Evolutionary conservation across 495 filamentous ascomycete species (phyloP).

Genomic region (Neurospora pannonica): DNA sequence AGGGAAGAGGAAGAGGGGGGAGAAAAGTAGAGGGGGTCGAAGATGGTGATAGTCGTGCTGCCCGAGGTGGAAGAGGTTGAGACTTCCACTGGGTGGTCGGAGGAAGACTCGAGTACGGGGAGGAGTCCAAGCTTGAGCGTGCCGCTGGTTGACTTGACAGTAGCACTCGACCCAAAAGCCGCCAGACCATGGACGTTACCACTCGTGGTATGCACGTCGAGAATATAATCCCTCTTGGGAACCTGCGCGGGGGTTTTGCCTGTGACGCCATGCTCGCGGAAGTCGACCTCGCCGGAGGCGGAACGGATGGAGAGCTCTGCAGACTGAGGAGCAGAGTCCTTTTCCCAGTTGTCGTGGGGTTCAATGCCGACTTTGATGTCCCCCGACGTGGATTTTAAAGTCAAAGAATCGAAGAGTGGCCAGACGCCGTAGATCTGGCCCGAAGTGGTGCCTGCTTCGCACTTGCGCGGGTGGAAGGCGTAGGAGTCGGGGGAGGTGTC

Average conservation of each 20-base stretch:
- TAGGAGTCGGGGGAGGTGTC: conserved; percentile 16
- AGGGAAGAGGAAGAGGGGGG: not conserved
- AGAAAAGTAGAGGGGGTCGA: conserved; percentile 27
- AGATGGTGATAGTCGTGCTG: conserved; percentile 13
- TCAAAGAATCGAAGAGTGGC: conserved; percentile 33
- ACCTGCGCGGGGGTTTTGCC: not conserved
- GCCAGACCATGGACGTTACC: conserved; percentile 21
- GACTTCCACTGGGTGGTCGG: conserved; percentile 4
- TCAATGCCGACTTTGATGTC: conserved; percentile 25
- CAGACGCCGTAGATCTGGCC: conserved; percentile 31
- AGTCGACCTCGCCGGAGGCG: conserved; percentile 25
- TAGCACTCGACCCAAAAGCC: conserved; percentile 19
- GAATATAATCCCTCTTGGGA: conserved; percentile 33
- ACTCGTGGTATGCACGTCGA: conserved; percentile 27
- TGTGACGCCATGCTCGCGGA: conserved; percentile 13
- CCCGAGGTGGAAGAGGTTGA: conserved; percentile 29
- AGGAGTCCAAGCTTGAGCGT: conserved; percentile 22
- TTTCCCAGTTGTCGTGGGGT: conserved; percentile 18
- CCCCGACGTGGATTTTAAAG: conserved; percentile 28
- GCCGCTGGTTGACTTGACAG: conserved; percentile 20
- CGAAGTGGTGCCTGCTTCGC: conserved; percentile 25
- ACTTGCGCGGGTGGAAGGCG: conserved; percentile 23
- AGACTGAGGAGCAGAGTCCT: conserved; percentile 12
- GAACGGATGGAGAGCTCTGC: conserved; percentile 26
- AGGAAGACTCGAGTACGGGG: conserved; percentile 21